Percentiles rank a stretch among this genome's conserved stretches.
Evolutionary conservation across 2,329 filamentous ascomycete genomes (phyloP).

Genomic region (Nigrospora sphaerica): DNA sequence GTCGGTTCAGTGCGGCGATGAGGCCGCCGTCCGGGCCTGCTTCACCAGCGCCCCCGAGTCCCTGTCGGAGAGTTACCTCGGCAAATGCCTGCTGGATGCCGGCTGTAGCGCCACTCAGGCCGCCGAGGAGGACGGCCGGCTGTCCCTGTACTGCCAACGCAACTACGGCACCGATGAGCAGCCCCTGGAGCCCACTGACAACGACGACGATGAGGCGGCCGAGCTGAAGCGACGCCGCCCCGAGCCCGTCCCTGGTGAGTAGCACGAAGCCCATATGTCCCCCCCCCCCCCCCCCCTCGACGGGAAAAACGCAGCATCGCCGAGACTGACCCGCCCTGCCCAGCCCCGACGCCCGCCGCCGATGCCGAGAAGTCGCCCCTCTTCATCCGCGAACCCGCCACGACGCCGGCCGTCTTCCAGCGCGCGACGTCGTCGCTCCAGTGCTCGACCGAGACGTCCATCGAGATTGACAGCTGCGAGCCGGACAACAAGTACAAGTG

Average conservation of each 20-base stretch:
- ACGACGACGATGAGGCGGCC: slow-evolving; percentile 4
- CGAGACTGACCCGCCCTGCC: not conserved
- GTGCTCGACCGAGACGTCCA: slow-evolving; percentile 23
- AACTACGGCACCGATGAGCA: not conserved
- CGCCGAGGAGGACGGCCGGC: slow-evolving; percentile 22
- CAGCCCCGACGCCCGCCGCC: slow-evolving; percentile 5
- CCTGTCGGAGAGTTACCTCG: slow-evolving; percentile 25
- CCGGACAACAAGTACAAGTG: slow-evolving; percentile 30
- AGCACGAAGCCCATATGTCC: too few species aligned
- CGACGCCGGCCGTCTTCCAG: slow-evolving; percentile 4
- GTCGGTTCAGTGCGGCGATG: slow-evolving; percentile 35
- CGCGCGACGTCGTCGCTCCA: slow-evolving; percentile 3
- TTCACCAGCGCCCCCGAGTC: slow-evolving; percentile 24
- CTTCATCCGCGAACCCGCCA: slow-evolving; percentile 5
- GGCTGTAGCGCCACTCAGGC: slow-evolving; percentile 29
- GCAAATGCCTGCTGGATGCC: slow-evolving; percentile 27
- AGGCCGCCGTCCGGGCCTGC: slow-evolving; percentile 33
- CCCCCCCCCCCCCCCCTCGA: too few species aligned
- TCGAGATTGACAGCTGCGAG: slow-evolving; percentile 30
- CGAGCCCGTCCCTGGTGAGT: slow-evolving; percentile 13
- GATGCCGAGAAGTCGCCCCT: slow-evolving; percentile 1
- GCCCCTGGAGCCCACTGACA: not conserved
- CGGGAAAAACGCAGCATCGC: not conserved
- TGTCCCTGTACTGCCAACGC: slow-evolving; percentile 23
- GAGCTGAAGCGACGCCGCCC: slow-evolving; percentile 15